Evolutionary conservation across 495 filamentous ascomycete species (phyloP), one percentile per base, ranked within the genome.

Genomic region (Cercophora samala): DNA sequence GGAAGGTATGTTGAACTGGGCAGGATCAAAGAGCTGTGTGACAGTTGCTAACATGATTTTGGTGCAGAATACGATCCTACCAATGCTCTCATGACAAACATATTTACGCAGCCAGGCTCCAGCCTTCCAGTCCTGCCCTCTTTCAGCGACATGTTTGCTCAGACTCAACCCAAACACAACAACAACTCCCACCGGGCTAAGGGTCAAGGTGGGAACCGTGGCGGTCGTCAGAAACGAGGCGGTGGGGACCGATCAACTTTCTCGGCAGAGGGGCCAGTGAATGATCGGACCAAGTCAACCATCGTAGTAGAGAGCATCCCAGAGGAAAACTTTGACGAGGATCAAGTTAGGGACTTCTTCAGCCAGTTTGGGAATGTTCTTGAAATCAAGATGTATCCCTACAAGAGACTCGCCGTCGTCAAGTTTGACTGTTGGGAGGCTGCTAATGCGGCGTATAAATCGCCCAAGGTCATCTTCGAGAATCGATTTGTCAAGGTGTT

Each of bases 401-500:
- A 90, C 72, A 93, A 91, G 71, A 84, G 86, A 56, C 76, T 97
- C 13, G 94, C 95, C 11, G 80, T 94, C 55, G 86, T 99, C 70
- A 95, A 91, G 68, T 98, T 86, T 61, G 86, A 88, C 51, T 84
- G 82, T 61, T 92, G 90, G 81, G 83, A 82, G 15, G 81, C 88
- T 54, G 95, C 95, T 18, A 88, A 90, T 68, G 84, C 87, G 19
- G 95, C 95, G 2, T 97, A 93, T 79, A 87, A 89, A 18, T 97
- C 92, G 53, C 95, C 95, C 0, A 96, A 96, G 73, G 91, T 92
- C 59, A 92, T 99, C 60, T 99, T 99, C 71, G 93, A 97, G 68
- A 99, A 99, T 69, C 85, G 95, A 21, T 99, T 99, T 71, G 95
- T 99, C 56, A 99, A 97, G 75, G 93, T 99, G 5, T 99, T 93